Conservation (phyloP, 805 yeast genomes). For the Wickerhamiella cacticola region DNA sequence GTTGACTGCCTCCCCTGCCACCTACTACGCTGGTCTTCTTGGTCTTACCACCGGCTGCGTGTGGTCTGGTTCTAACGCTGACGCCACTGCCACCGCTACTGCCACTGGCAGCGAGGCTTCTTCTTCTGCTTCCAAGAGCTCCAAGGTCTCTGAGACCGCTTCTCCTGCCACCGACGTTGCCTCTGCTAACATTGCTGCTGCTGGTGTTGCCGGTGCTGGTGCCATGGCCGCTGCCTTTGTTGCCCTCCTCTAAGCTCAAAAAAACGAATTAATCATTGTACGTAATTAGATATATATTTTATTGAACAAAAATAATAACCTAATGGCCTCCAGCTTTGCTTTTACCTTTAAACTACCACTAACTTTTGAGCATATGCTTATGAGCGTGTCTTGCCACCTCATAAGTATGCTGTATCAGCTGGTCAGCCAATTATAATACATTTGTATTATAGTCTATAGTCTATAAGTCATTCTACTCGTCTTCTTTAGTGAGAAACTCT, state of each 20-base stretch:
- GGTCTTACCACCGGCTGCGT: constrained; percentile 11
- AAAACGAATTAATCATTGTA: background rate
- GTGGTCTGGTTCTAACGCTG: background rate
- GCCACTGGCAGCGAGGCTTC: background rate
- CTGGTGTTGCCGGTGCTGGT: constrained; percentile 5
- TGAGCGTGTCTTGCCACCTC: no score
- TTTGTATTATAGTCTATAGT: no score
- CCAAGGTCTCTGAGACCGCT: background rate
- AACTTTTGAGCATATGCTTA: no score
- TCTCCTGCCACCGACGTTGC: constrained; percentile 4
- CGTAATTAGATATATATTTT: background rate
- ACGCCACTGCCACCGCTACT: constrained; percentile 3
- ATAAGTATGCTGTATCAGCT: no score
- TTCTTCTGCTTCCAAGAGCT: background rate
- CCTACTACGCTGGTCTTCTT: constrained; percentile 11
- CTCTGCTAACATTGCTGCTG: constrained; percentile 9
- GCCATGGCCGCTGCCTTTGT: constrained; percentile 8
- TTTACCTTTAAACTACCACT: no score
- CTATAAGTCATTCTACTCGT: no score
- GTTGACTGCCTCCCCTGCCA: constrained; percentile 6
- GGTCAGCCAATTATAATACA: no score
- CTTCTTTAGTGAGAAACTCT: constrained; percentile 43
- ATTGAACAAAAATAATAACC: no score
- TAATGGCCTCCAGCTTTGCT: no score
- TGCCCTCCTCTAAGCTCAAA: constrained; percentile 7